Base-by-base conservation (phyloP, 2,329 filamentous ascomycete genomes). In the Bisporella sp. region DNA sequence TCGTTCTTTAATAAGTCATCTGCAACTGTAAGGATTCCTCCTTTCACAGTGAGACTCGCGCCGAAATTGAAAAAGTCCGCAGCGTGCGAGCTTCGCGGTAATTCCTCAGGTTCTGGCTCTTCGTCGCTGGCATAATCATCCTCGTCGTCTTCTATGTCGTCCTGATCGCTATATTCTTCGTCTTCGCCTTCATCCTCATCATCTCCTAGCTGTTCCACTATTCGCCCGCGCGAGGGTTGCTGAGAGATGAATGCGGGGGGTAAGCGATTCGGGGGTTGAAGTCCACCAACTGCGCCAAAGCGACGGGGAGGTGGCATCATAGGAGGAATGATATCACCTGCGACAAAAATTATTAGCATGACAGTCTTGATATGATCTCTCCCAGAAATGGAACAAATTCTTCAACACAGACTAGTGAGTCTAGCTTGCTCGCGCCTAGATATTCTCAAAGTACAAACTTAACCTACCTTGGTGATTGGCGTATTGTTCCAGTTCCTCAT, bases 1-100 rank as follows among this genome's bases (percentile, higher is more conserved):
- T 99, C 93, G 71, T 99, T 99, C 71, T 97, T 97, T 57, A 99
- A 80, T 58, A 99, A 78, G 72, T 99, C 93, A 75, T 99, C 93
- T 68, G 93, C 93, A 65, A 99, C 93, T 59, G 93, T 99, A 68
- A 99, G 83, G 70, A 99, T 96, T 67, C 93, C 95, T 75, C 93
- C 81, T 72, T 97, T 93, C 62, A 97, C 93, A 64, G 92, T 95
- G 58, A 99, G 77, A 74, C 91, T 96, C 67, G 95, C 95, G 59
- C 93, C 93, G 74, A 99, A 99, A 62, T 90, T 92, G 74, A 97
- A 91, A 70, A 97, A 96, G 70, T 97, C 92, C 53, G 82, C 76
- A 57, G 89, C 81, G 59, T 78, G 81, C n/a, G 35, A 37, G 63
- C 80, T 81, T 67, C 79, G 79, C 60, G 82, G 85, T 66, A 74